phyloP scores from a whole-genome alignment of 140 eudicot species.

The Oenanthe javanica region DNA sequence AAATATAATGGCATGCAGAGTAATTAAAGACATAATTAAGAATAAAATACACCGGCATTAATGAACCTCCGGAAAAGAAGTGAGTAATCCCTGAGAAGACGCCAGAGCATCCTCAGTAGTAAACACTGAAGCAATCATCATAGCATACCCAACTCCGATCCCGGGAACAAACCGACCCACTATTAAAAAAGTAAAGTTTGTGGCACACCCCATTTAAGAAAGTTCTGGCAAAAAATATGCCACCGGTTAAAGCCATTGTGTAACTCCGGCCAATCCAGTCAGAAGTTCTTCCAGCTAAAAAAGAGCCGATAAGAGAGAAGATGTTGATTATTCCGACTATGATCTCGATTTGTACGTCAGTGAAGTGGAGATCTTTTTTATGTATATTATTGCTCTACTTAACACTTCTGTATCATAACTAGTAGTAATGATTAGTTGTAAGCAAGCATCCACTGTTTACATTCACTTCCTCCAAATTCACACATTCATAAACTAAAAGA shows the following conservation, averaged over 20 bases:
- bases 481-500: not conserved
- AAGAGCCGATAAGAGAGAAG: conserved; percentile 6
- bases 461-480: too few relatives aligned
- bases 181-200: conserved; percentile 5
- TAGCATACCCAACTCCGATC: too few relatives aligned
- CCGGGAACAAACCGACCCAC: conserved; percentile 11
- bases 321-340: conserved; percentile 6
- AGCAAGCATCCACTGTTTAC: too few relatives aligned
- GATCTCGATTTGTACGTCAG: conserved; percentile 7
- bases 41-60: conserved; percentile 11
- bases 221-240: conserved; percentile 7
- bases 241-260: conserved; percentile 6
- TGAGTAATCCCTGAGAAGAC: conserved; percentile 11
- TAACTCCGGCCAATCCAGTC: conserved; percentile 11
- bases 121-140: too few relatives aligned
- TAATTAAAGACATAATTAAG: not conserved
- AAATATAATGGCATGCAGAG: too few relatives aligned
- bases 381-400: conserved; percentile 13
- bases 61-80: conserved; percentile 16
- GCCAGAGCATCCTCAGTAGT: conserved; percentile 8
- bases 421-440: too few relatives aligned
- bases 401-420: conserved; percentile 5
- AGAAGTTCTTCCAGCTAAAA: conserved; percentile 6
- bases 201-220: conserved; percentile 12
- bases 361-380: conserved; percentile 1